phyloP scores from a whole-genome alignment of 495 filamentous ascomycete species.

The Pyrenula massariospora region DNA sequence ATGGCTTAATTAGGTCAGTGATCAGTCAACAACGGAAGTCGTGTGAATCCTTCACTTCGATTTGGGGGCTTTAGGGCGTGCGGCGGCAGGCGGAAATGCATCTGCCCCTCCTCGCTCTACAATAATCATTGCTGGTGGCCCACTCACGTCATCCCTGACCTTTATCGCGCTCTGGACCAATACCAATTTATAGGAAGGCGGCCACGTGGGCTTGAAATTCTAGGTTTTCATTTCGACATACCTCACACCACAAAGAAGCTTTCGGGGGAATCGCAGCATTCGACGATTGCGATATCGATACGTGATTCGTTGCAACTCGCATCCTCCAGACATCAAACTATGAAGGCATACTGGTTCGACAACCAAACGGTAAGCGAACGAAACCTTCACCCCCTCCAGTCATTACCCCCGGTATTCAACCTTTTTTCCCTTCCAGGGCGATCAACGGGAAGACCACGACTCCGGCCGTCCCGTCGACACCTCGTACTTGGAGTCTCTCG shows the following conservation, averaged over 20 bases:
- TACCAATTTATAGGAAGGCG: too few species aligned
- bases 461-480: constrained; percentile 52
- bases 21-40: neutral
- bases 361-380: constrained; percentile 56
- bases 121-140: too few species aligned
- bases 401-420: constrained; percentile 7
- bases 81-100: too few species aligned
- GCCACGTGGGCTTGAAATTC: too few species aligned
- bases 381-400: neutral
- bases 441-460: constrained; percentile 86
- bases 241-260: too few species aligned
- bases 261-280: too few species aligned
- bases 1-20: neutral
- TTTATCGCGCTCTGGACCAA: too few species aligned
- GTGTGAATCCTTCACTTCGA: neutral
- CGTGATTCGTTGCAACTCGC: too few species aligned
- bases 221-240: too few species aligned
- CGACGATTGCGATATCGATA: too few species aligned
- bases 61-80: neutral
- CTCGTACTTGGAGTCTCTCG: constrained; percentile 54
- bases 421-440: constrained; percentile 50
- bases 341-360: constrained; percentile 81
- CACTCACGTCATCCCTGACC: neutral
- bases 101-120: too few species aligned
- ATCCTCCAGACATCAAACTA: too few species aligned